Evolutionary conservation across 2,329 filamentous ascomycete species (phyloP).

Genomic region (Beauveria rudraprayagi): DNA sequence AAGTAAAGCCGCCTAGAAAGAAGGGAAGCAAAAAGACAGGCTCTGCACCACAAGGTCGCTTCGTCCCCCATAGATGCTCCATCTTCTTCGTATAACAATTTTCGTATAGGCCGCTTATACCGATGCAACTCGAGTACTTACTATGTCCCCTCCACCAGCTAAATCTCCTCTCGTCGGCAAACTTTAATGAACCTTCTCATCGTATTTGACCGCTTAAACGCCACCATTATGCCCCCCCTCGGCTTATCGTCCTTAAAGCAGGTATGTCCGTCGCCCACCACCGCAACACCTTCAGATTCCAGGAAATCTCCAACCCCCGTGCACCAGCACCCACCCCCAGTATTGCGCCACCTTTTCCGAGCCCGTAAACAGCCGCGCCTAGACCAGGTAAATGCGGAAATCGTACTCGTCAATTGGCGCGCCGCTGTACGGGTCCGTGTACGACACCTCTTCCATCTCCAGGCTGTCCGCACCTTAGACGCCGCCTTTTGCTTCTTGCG

Average conservation of each 20-base stretch:
- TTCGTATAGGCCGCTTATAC: constrained; percentile 13
- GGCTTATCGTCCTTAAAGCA: constrained; percentile 24
- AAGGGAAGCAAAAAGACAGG: no score
- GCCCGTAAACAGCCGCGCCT: constrained; percentile 38
- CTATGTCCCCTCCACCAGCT: constrained; percentile 31
- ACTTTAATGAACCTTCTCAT: constrained; percentile 45
- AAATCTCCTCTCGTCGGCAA: constrained; percentile 34
- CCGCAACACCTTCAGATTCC: constrained; percentile 20
- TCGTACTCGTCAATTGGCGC: constrained; percentile 38
- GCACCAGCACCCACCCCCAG: constrained; percentile 41
- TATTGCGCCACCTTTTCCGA: constrained; percentile 44
- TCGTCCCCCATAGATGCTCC: constrained; percentile 25
- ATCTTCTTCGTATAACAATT: constrained; percentile 25
- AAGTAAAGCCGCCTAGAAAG: no score
- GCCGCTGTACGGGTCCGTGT: constrained; percentile 41
- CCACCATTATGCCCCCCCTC: constrained; percentile 40
- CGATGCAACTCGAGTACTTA: constrained; percentile 23
- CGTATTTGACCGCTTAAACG: constrained; percentile 45
- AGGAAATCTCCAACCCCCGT: no score
- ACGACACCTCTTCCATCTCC: constrained; percentile 25
- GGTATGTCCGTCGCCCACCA: constrained; percentile 25
- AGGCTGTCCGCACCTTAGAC: background rate
- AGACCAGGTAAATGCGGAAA: constrained; percentile 45
- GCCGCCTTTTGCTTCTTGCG: background rate
- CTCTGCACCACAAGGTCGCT: constrained; percentile 13